Evolutionary conservation across 768 basidiomycete species (phyloP).

Genomic region (Lentinula sp.): DNA sequence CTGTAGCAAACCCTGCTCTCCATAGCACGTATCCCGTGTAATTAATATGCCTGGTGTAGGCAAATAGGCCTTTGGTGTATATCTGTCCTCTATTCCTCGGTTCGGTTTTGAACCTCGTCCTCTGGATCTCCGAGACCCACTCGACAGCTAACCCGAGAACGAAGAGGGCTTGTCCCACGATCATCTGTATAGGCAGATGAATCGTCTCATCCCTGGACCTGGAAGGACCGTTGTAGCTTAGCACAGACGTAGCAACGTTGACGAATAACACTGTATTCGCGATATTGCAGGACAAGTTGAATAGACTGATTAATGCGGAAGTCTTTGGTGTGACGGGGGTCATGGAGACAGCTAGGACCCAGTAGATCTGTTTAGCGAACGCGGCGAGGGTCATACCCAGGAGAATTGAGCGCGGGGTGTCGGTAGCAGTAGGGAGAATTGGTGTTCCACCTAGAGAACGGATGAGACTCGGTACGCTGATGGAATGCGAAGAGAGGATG

Average conservation of each 20-base stretch:
- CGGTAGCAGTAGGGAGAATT: background rate
- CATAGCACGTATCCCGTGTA: background rate
- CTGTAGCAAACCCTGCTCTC: background rate
- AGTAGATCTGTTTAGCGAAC: background rate
- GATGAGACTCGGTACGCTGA: background rate
- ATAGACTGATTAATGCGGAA: conserved; percentile 7
- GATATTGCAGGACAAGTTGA: conserved; percentile 11
- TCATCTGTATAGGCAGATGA: conserved; percentile 8
- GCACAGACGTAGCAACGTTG: background rate
- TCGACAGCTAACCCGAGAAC: conserved; percentile 13
- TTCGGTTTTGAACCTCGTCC: conserved; percentile 19
- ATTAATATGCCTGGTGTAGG: conserved; percentile 1
- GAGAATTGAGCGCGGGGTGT: background rate
- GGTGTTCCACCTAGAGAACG: background rate
- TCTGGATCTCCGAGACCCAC: conserved; percentile 13
- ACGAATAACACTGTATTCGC: conserved; percentile 17
- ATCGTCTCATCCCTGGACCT: background rate
- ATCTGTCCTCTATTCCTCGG: conserved; percentile 12
- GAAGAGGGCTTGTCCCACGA: conserved; percentile 13
- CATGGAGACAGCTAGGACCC: background rate
- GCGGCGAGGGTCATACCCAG: background rate
- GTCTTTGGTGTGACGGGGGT: background rate
- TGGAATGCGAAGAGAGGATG: background rate
- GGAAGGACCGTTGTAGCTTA: conserved; percentile 8
- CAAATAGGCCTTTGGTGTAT: background rate